These are phyloP conservation scores for Tribonema minus DNA, from an alignment of 108 stramenopile species.

Conservation along the genomic window DNA sequence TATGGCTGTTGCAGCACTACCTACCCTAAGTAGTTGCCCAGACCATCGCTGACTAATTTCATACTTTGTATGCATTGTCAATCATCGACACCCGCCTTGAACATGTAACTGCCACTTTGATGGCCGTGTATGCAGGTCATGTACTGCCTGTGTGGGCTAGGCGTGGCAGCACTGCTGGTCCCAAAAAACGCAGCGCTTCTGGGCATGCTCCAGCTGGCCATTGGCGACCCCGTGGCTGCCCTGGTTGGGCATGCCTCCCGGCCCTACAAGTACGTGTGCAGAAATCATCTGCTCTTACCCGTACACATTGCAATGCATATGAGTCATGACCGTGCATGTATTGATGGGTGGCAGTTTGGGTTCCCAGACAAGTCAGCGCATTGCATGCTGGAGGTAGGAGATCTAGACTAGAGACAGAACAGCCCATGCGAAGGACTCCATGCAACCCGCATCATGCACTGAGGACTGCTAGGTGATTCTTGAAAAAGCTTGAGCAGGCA, in stretches of 20 bases:
- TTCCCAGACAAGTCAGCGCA: too few species aligned
- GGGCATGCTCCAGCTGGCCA: conserved; percentile 27
- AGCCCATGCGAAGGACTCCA: too few species aligned
- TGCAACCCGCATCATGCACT: too few species aligned
- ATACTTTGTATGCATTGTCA: neutral
- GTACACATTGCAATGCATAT: neutral
- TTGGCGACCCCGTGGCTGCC: conserved; percentile 28
- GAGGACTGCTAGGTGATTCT: too few species aligned
- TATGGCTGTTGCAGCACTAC: neutral
- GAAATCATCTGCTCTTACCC: neutral
- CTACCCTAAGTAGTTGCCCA: neutral
- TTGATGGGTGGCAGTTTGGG: too few species aligned
- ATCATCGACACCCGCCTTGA: neutral
- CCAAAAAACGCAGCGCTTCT: conserved; percentile 32
- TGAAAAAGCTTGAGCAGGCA: too few species aligned
- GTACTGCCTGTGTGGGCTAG: conserved; percentile 34
- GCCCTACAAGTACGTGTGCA: neutral
- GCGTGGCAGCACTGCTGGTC: conserved; percentile 7
- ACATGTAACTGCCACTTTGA: neutral
- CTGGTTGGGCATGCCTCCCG: conserved; percentile 27
- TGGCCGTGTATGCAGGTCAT: neutral
- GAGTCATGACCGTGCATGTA: too few species aligned
- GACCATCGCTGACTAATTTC: neutral
- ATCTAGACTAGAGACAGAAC: too few species aligned
- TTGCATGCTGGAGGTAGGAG: too few species aligned